Conservation (phyloP, 1,284 basidiomycete species). For the Cystobasidium pallidum region DNA sequence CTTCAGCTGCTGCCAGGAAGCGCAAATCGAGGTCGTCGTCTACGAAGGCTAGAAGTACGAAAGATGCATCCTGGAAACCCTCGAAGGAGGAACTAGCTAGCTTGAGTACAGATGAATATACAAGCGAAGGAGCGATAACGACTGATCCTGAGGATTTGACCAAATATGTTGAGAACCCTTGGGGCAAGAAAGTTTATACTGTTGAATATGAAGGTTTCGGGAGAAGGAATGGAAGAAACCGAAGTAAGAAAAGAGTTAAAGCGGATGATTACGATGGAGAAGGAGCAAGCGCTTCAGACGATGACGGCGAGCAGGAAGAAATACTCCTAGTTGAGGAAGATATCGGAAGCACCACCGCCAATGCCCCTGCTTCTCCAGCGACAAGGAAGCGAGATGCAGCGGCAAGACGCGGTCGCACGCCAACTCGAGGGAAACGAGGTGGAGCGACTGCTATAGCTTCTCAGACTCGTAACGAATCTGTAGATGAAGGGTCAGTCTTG, state of each 20-base stretch:
- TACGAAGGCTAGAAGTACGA: slow-evolving; percentile 19
- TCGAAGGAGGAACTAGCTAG: slow-evolving; percentile 23
- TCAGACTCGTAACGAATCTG: background rate
- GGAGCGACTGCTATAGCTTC: background rate
- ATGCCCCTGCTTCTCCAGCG: slow-evolving; percentile 22
- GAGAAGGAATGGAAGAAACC: slow-evolving; percentile 16
- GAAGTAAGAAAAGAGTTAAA: slow-evolving; percentile 21
- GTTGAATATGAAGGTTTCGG: slow-evolving; percentile 26
- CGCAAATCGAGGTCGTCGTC: slow-evolving; percentile 12
- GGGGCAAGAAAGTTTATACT: slow-evolving; percentile 30
- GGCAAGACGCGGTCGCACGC: background rate
- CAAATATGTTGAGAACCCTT: slow-evolving; percentile 30
- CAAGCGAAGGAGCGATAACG: slow-evolving; percentile 27
- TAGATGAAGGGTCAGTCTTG: slow-evolving; percentile 2
- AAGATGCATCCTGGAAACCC: slow-evolving; percentile 30
- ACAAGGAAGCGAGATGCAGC: slow-evolving; percentile 17
- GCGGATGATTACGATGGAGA: slow-evolving; percentile 28
- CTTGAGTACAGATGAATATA: slow-evolving; percentile 39
- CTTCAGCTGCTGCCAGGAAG: slow-evolving; percentile 15
- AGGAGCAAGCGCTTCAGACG: background rate
- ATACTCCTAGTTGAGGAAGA: slow-evolving; percentile 25
- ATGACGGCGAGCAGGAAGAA: slow-evolving; percentile 35
- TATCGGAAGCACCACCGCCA: slow-evolving; percentile 24
- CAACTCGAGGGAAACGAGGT: background rate
- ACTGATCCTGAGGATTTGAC: slow-evolving; percentile 34